A percentile compares a stretch with the other conserved stretches of the same genome.
These are phyloP conservation scores for Comarum palustre DNA, from an alignment of 306 rosid species.

Conservation along the genomic window DNA sequence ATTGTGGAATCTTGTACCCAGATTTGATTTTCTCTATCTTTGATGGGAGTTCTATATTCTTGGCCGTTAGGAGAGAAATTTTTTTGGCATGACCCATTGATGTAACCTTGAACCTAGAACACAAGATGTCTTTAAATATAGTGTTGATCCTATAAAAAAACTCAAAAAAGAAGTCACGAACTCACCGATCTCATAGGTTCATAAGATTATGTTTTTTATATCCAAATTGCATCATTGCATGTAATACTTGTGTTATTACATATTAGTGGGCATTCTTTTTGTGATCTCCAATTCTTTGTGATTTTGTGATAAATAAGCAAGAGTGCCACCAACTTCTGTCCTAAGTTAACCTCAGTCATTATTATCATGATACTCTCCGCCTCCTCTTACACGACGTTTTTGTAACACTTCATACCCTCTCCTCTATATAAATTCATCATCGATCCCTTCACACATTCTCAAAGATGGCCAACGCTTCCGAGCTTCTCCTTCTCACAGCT, in stretches of 20 bases:
- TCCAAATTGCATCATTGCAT: background rate
- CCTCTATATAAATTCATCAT: constrained; percentile 1
- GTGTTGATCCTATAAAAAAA: too few relatives aligned
- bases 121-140: too few relatives aligned
- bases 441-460: background rate
- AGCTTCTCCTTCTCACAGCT: constrained; percentile 10
- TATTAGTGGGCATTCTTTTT: background rate
- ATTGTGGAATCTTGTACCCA: too few relatives aligned
- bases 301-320: background rate
- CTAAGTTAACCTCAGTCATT: background rate
- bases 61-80: too few relatives aligned
- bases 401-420: background rate
- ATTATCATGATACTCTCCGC: background rate
- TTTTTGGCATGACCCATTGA: too few relatives aligned
- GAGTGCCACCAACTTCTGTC: background rate
- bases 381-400: constrained; percentile 1
- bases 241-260: background rate
- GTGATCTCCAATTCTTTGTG: background rate
- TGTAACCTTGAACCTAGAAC: too few relatives aligned
- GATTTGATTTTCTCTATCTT: too few relatives aligned
- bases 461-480: constrained; percentile 24
- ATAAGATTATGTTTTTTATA: background rate
- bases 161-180: too few relatives aligned
- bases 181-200: too few relatives aligned
- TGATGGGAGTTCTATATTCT: too few relatives aligned